phyloP scores from a whole-genome alignment of 1,284 basidiomycete genomes.

The Microbotryum saponariae region DNA sequence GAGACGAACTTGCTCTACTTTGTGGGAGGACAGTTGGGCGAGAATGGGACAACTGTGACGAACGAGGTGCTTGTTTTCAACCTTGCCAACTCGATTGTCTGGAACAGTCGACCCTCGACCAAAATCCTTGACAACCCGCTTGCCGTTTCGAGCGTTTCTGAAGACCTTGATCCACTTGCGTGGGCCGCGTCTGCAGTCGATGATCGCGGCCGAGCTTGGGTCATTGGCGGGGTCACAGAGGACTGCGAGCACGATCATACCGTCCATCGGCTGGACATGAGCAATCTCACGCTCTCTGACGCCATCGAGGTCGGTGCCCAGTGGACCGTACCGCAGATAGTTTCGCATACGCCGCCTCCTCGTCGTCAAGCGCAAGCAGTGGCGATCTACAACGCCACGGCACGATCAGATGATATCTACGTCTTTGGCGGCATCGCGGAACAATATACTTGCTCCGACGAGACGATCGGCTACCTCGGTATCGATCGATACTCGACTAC shows the following conservation, averaged over 20 bases:
- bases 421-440: constrained; percentile 35
- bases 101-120: constrained; percentile 13
- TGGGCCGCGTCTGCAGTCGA: constrained; percentile 30
- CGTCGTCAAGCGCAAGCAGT: constrained; percentile 21
- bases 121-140: constrained; percentile 26
- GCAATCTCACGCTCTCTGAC: constrained; percentile 2
- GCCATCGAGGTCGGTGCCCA: neutral
- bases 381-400: constrained; percentile 9
- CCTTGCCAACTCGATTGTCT: constrained; percentile 26
- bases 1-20: constrained; percentile 29
- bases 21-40: constrained; percentile 37
- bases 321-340: constrained; percentile 3
- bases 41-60: constrained; percentile 26
- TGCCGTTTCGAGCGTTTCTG: constrained; percentile 18
- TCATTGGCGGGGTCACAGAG: constrained; percentile 36
- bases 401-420: constrained; percentile 22
- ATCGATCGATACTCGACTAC: constrained; percentile 30
- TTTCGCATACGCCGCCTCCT: constrained; percentile 12
- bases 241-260: constrained; percentile 32
- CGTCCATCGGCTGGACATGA: constrained; percentile 21
- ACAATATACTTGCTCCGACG: constrained; percentile 29
- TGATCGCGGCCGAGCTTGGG: constrained; percentile 28
- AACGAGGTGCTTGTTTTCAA: constrained; percentile 35
- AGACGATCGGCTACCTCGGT: constrained; percentile 33
- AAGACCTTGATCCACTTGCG: constrained; percentile 31